Base-by-base conservation (phyloP, 257 asterid species). In the Catharanthus roseus region DNA sequence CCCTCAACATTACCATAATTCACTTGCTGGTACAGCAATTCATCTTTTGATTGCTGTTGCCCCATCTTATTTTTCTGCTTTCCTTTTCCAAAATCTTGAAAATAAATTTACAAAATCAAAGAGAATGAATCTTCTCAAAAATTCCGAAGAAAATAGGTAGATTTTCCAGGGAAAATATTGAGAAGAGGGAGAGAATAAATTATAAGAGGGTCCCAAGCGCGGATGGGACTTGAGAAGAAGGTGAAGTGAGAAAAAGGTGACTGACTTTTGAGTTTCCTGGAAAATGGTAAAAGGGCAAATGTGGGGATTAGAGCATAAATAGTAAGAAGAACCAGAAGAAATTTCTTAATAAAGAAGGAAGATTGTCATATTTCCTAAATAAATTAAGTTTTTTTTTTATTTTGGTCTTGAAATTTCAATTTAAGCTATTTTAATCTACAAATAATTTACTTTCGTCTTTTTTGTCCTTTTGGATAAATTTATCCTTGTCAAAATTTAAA, bases 21-120 rank as follows among this genome's bases (percentile, higher is more conserved):
- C 53, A 89, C 98, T 75, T 90, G 96, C 83, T 93, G 91, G 67
- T 75, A 84, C 80, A 93, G 72, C 77, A 86, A 79, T 77, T 89
- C 95, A 71, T 77, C 98, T 76, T 86, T 90, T 61, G 98, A 93
- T 82, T 87, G 95, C 75, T 82, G 88, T 68, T 82, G 96, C 63
- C 98, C 98, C 98, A 93, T 93, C 69, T 55, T 60, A 53, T 44
- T 64, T 42, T 21, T 49, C 24, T 50, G 19, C 47, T 47, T 39
- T 41, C 41, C 68, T 57, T 61, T 28, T n/a, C 2, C 21, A 39
- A 66, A 66, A 31, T 54, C 47, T 60, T 44, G 12, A 34, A 38
- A 36, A 45, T 58, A 47, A 72, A 72, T 41, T 16, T 29, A 42
- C 45, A 28, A 44, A 53, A 10, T 8, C 34, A 64, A 47, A 2